Conservation (phyloP, 768 basidiomycete species). For the Lactifluus rugatus region DNA sequence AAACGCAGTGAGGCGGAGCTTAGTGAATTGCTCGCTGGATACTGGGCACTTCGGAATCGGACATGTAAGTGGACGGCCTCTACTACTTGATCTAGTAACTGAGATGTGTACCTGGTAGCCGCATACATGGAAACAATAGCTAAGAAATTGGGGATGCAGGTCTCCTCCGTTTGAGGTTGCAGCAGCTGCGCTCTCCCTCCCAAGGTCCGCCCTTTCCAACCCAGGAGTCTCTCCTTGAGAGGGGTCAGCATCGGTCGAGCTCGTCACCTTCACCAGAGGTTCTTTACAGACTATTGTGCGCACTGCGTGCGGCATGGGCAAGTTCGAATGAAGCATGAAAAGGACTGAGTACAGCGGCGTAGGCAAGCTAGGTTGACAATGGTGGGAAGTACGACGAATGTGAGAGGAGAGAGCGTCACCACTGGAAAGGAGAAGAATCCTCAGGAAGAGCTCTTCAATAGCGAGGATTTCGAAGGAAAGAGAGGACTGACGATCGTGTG, state of each 20-base stretch:
- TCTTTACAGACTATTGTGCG: no score
- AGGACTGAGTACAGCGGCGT: no score
- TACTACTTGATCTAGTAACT: background rate
- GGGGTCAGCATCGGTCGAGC: background rate
- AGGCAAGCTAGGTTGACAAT: no score
- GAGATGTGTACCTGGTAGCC: constrained; percentile 33
- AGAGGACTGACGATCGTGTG: no score
- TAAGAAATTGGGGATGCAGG: constrained; percentile 61
- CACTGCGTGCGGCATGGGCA: no score
- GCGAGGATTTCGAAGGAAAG: no score
- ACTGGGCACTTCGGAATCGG: constrained; percentile 71
- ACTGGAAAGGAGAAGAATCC: no score
- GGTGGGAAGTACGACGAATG: no score
- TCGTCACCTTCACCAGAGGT: no score
- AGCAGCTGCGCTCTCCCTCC: background rate
- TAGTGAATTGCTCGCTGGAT: constrained; percentile 72
- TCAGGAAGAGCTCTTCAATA: no score
- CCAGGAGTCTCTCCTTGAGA: background rate
- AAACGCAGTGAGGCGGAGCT: constrained; percentile 67
- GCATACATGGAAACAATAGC: constrained; percentile 83
- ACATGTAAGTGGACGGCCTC: constrained; percentile 41
- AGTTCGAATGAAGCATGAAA: no score
- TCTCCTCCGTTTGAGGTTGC: constrained; percentile 17
- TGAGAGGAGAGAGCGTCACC: no score
- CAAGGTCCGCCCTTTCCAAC: background rate